phyloP scores from a whole-genome alignment of 129 eudicot genomes.

The Apium graveolens region DNA sequence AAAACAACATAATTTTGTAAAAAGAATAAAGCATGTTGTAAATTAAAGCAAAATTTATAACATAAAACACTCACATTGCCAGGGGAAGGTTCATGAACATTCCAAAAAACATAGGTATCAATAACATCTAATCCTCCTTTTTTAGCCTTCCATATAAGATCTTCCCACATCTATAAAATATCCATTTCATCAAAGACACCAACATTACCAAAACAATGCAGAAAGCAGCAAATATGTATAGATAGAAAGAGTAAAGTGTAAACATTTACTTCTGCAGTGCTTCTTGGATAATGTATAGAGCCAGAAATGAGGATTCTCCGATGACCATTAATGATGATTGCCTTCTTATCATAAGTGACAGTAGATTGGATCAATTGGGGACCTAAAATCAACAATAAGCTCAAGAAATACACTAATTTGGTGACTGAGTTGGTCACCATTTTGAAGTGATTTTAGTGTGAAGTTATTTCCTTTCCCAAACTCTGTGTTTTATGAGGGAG shows the following conservation, averaged over 20 bases:
- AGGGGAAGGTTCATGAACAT: constrained; percentile 34
- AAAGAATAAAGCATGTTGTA: neutral
- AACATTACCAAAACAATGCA: neutral
- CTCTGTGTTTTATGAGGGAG: constrained; percentile 3
- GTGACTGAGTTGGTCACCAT: constrained; percentile 42
- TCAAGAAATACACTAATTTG: constrained; percentile 26
- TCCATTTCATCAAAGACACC: constrained; percentile 11
- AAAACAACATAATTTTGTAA: neutral
- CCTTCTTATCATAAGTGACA: constrained; percentile 70
- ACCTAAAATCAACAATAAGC: constrained; percentile 21
- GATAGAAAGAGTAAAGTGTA: neutral
- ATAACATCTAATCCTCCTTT: constrained; percentile 1
- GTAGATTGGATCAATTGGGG: constrained; percentile 29
- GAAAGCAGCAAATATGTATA: neutral
- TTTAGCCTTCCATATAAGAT: constrained; percentile 2
- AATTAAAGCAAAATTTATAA: neutral
- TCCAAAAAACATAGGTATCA: constrained; percentile 7
- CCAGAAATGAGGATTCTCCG: constrained; percentile 81
- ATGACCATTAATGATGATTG: constrained; percentile 67
- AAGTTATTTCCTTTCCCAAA: neutral
- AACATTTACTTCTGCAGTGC: constrained; percentile 72
- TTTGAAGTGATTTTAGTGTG: neutral
- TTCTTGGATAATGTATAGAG: constrained; percentile 93
- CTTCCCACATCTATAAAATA: constrained; percentile 23
- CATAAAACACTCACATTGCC: constrained; percentile 50